phyloP scores from a whole-genome alignment of 2,329 filamentous ascomycete genomes.

The Grosmannia huntii region DNA sequence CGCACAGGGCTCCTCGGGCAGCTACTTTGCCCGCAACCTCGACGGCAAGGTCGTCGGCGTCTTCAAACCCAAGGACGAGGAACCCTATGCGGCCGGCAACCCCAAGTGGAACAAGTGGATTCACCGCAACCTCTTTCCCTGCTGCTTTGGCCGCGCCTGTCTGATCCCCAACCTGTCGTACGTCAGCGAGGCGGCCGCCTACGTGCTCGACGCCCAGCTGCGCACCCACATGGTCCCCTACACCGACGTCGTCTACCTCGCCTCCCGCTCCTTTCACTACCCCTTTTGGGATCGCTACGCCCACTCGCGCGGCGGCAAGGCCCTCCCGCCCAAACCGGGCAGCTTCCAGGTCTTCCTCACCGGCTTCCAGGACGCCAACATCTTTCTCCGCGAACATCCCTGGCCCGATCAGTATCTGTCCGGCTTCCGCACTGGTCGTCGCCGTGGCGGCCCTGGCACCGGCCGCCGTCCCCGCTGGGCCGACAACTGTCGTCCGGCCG shows the following conservation, averaged over 20 bases:
- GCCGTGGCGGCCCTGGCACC: slow-evolving; percentile 23
- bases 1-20: slow-evolving; percentile 90
- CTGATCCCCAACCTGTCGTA: slow-evolving; percentile 97
- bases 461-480: slow-evolving; percentile 55
- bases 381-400: slow-evolving; percentile 87
- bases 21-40: slow-evolving; percentile 88
- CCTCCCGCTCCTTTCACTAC: slow-evolving; percentile 95
- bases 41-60: slow-evolving; percentile 93
- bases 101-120: slow-evolving; percentile 99
- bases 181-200: slow-evolving; percentile 93
- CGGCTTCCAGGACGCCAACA: slow-evolving; percentile 91
- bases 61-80: slow-evolving; percentile 98
- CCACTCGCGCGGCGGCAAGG: slow-evolving; percentile 76
- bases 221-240: slow-evolving; percentile 90
- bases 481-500: slow-evolving; percentile 62
- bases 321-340: slow-evolving; percentile 77
- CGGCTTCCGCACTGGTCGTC: slow-evolving; percentile 56
- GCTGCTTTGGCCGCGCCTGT: slow-evolving; percentile 89
- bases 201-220: slow-evolving; percentile 82
- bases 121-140: slow-evolving; percentile 92
- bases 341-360: slow-evolving; percentile 97
- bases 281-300: slow-evolving; percentile 92
- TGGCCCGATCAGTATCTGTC: slow-evolving; percentile 84
- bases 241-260: slow-evolving; percentile 86
- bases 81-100: slow-evolving; percentile 92